phyloP scores from a whole-genome alignment of 495 filamentous ascomycete genomes.

The Rostrohypoxylon terebratum region DNA sequence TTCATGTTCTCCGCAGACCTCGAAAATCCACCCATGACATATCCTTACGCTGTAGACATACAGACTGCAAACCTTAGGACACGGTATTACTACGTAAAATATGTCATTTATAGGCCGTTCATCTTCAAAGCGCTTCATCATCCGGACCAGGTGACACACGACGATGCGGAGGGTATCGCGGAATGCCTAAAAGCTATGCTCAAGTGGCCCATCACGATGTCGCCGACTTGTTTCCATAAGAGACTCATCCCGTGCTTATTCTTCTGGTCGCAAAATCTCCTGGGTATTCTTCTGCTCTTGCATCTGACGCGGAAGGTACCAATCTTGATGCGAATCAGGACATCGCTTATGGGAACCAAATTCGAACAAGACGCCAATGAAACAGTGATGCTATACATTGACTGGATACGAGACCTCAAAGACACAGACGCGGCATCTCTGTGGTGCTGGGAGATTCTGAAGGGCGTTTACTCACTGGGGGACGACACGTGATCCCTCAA shows the following conservation, averaged over 20 bases:
- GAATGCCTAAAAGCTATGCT: conserved; percentile 64
- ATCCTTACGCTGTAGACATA: conserved; percentile 64
- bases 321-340: conserved; percentile 59
- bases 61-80: conserved; percentile 67
- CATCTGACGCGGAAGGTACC: conserved; percentile 63
- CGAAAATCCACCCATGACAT: conserved; percentile 54
- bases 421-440: conserved; percentile 58
- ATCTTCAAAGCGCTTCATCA: conserved; percentile 71
- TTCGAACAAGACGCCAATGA: conserved; percentile 62
- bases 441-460: conserved; percentile 66
- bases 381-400: conserved; percentile 62
- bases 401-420: conserved; percentile 67
- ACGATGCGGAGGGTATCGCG: conserved; percentile 63
- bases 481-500: conserved; percentile 44
- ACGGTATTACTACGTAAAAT: conserved; percentile 69
- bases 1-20: conserved; percentile 65
- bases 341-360: conserved; percentile 55
- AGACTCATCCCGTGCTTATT: conserved; percentile 67
- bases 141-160: conserved; percentile 63
- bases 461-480: conserved; percentile 57
- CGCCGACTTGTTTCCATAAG: conserved; percentile 66
- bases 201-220: conserved; percentile 69
- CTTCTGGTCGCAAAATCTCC: conserved; percentile 69
- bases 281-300: conserved; percentile 67
- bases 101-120: conserved; percentile 69